Evolutionary conservation across 208 protist genomes (phyloP).

Genomic region (Leishmania turanica): DNA sequence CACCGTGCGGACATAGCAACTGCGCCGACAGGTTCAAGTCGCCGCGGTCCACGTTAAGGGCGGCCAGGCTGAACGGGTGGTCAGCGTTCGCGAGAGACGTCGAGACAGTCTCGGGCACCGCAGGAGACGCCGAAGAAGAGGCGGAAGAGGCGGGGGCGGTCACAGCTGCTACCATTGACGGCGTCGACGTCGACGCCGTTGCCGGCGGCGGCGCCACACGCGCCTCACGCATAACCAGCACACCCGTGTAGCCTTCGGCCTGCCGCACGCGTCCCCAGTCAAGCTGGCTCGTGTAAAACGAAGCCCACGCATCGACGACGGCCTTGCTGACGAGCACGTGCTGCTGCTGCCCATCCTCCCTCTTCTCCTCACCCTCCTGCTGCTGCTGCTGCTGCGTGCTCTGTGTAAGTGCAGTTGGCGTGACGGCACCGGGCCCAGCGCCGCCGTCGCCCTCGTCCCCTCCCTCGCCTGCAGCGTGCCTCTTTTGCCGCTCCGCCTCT

Average conservation of each 20-base stretch:
- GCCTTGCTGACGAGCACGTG: conserved; percentile 58
- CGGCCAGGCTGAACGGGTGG: not conserved
- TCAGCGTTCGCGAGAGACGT: conserved; percentile 5
- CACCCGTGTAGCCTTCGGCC: conserved; percentile 63
- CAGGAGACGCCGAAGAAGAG: not conserved
- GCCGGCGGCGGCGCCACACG: conserved; percentile 8
- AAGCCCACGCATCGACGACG: conserved; percentile 54
- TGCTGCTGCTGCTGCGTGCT: not conserved
- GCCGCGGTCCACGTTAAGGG: conserved; percentile 15
- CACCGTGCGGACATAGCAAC: conserved; percentile 56
- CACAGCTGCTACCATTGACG: conserved; percentile 1
- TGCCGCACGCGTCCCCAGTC: conserved; percentile 36
- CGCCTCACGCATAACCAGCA: conserved; percentile 37
- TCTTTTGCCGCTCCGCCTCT: conserved; percentile 22
- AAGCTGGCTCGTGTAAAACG: conserved; percentile 28
- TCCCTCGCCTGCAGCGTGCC: conserved; percentile 1
- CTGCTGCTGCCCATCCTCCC: conserved; percentile 7
- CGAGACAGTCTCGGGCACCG: conserved; percentile 17
- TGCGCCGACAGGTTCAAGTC: conserved; percentile 24
- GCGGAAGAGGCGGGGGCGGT: not conserved
- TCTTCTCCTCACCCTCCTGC: not conserved
- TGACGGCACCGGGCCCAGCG: not conserved
- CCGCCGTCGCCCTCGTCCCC: not conserved
- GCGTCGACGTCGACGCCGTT: not conserved
- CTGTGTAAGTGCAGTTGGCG: not conserved